Base-by-base conservation (phyloP, 768 basidiomycete genomes). In the Lactarius tabidus region DNA sequence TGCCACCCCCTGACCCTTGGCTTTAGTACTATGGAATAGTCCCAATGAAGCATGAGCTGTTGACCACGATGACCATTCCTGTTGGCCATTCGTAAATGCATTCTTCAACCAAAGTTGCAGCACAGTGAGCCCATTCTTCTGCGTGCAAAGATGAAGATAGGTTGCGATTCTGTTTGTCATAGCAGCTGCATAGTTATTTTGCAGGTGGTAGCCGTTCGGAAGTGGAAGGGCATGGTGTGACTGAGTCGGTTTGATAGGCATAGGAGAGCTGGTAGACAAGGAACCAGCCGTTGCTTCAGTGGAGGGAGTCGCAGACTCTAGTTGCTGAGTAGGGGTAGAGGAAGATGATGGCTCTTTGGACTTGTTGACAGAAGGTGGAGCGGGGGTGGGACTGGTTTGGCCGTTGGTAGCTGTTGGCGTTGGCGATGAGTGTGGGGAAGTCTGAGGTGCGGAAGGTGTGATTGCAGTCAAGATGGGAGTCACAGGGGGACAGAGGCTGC, bases 41-140 rank as follows among this genome's bases (percentile, higher is more conserved):
- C n/a, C n/a, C n/a, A n/a, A n/a, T n/a, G n/a, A n/a, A n/a, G 9
- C 69, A 67, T 9, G 68, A 67, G 29, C 55, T 57, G 38, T 69
- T 68, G 36, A 66, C 57, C 57, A 74, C 70, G 59, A 73, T 59
- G 48, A 67, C 23, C 71, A 70, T 59, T 73, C 69, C 45, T 60
- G 66, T 45, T 70, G 69, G 43, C 70, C 72, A 52, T 72, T 71
- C 2, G 73, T 81, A 63, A 86, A 82, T 3, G 81, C 84, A 9
- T 81, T 75, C 74, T 87, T 87, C 62, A 77, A 80, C 72, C 86
- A 84, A 73, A 88, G 76, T 70, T 88, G 86, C 65, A 88, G 87
- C 26, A 77, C 64, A 38, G 78, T 83, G 54, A 88, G 72, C 2
- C 77, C 76, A 48, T 76, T 78, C 54, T 77, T 79, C 57, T 76